Conservation (phyloP, 2,329 filamentous ascomycete species). For the Xylariaceae sp. region DNA sequence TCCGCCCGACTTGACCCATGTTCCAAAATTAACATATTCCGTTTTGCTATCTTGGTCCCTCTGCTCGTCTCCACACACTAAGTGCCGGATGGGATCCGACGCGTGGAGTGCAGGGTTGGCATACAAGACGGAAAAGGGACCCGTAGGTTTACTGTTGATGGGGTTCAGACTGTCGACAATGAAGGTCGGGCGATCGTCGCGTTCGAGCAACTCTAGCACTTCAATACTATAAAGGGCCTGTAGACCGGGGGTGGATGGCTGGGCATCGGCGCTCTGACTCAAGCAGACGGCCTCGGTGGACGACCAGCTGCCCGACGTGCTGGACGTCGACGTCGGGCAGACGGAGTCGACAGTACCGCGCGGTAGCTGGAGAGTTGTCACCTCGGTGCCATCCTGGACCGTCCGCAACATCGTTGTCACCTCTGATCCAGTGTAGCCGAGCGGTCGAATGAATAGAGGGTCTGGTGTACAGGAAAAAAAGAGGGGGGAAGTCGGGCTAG, state of each 20-base stretch:
- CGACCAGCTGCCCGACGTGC: constrained; percentile 48
- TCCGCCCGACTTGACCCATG: constrained; percentile 59
- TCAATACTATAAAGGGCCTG: constrained; percentile 60
- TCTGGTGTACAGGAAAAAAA: constrained; percentile 47
- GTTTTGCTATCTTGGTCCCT: constrained; percentile 38
- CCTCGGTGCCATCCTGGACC: constrained; percentile 42
- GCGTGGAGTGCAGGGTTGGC: constrained; percentile 62
- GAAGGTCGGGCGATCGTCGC: constrained; percentile 72
- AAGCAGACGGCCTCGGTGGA: constrained; percentile 51
- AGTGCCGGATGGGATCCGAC: constrained; percentile 49
- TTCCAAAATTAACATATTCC: constrained; percentile 60
- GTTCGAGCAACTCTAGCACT: constrained; percentile 67
- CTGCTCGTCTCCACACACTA: constrained; percentile 46
- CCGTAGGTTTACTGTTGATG: constrained; percentile 45
- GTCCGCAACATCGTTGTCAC: constrained; percentile 44
- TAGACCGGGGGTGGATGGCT: constrained; percentile 41
- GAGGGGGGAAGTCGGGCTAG: constrained; percentile 44
- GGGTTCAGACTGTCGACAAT: constrained; percentile 62
- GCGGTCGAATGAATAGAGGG: constrained; percentile 35
- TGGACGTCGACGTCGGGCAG: constrained; percentile 44
- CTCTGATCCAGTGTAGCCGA: constrained; percentile 38
- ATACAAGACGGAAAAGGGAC: constrained; percentile 58
- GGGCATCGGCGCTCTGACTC: constrained; percentile 47
- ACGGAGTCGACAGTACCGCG: constrained; percentile 47
- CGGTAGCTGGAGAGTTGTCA: constrained; percentile 53